phyloP scores from a whole-genome alignment of 1,284 basidiomycete genomes.

The Moniliophthora roreri region DNA sequence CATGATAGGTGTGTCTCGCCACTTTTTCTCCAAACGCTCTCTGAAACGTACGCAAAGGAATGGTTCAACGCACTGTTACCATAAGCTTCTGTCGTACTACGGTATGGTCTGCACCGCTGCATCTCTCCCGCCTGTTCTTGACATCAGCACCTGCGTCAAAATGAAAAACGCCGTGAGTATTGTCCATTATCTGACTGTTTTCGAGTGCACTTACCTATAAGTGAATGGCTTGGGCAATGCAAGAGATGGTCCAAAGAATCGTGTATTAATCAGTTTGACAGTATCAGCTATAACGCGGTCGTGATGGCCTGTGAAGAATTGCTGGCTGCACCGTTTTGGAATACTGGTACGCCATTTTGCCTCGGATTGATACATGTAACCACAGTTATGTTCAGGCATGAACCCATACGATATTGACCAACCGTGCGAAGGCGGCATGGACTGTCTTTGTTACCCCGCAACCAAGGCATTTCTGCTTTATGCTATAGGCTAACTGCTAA shows the following conservation, averaged over 20 bases:
- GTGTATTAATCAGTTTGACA: conserved; percentile 50
- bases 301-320: conserved; percentile 43
- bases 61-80: conserved; percentile 46
- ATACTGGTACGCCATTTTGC: conserved; percentile 30
- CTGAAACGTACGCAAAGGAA: conserved; percentile 42
- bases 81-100: conserved; percentile 39
- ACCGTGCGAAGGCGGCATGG: conserved; percentile 46
- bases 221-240: conserved; percentile 43
- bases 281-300: conserved; percentile 52
- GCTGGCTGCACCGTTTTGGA: conserved; percentile 30
- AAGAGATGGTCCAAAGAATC: conserved; percentile 44
- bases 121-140: background rate
- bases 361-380: too few species aligned
- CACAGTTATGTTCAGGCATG: conserved; percentile 25
- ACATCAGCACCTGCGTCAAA: conserved; percentile 39
- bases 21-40: conserved; percentile 32
- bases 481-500: background rate
- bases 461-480: conserved; percentile 39
- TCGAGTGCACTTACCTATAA: conserved; percentile 30
- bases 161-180: conserved; percentile 49
- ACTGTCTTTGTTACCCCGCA: conserved; percentile 48
- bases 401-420: conserved; percentile 68
- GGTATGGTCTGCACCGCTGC: conserved; percentile 50
- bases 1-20: conserved; percentile 50
- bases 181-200: conserved; percentile 18